Percentiles rank a stretch among this genome's conserved stretches.
phyloP scores from a whole-genome alignment of 371 early-diverging fungal species.

The Mucor lusitanicus region DNA sequence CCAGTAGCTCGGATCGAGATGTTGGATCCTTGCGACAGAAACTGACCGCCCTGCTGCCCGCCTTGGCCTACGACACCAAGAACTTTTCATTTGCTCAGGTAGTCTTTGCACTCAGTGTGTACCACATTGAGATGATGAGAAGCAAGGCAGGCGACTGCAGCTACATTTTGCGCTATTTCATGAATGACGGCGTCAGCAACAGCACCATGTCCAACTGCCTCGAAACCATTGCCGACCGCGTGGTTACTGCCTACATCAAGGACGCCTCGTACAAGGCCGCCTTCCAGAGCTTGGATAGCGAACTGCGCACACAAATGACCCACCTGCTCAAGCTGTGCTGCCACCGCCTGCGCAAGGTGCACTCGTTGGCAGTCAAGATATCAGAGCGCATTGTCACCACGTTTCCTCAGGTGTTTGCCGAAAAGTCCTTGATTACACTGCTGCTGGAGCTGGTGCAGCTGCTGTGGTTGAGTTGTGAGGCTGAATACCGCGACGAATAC shows the following conservation, averaged over 20 bases:
- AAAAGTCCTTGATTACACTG: constrained; percentile 60
- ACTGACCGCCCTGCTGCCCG: constrained; percentile 33
- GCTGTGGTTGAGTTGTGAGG: constrained; percentile 81
- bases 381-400: constrained; percentile 54
- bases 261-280: constrained; percentile 57
- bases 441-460: constrained; percentile 78
- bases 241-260: constrained; percentile 53
- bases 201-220: constrained; percentile 58
- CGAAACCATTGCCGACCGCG: constrained; percentile 74
- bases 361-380: constrained; percentile 59
- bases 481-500: constrained; percentile 82
- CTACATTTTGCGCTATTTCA: constrained; percentile 78
- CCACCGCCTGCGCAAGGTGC: constrained; percentile 73
- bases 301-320: constrained; percentile 58
- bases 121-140: constrained; percentile 84
- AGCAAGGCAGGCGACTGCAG: constrained; percentile 70
- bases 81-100: constrained; percentile 71
- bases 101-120: constrained; percentile 83
- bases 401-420: constrained; percentile 76
- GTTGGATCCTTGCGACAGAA: constrained; percentile 34
- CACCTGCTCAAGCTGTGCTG: constrained; percentile 66
- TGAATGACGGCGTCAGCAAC: constrained; percentile 80
- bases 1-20: constrained; percentile 58
- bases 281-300: constrained; percentile 49
- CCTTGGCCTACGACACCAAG: constrained; percentile 63